phyloP scores from a whole-genome alignment of 495 filamentous ascomycete genomes.

The Aspergillus panamensis region DNA sequence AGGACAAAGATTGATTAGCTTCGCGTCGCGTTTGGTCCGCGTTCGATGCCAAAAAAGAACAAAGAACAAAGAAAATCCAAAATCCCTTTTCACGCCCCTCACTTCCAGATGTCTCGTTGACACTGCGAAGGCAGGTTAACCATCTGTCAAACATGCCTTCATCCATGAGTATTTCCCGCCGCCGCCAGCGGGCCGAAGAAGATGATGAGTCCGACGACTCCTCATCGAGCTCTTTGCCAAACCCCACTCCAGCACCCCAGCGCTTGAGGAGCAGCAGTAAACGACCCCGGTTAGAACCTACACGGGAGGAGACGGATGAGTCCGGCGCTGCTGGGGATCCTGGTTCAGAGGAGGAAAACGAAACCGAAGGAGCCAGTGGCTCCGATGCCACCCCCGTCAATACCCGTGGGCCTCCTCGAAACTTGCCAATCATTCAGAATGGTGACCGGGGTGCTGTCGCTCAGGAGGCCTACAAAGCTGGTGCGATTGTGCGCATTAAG shows the following conservation, averaged over 20 bases:
- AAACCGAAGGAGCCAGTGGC: background rate
- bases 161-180: constrained; percentile 25
- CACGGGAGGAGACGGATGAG: constrained; percentile 14
- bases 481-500: constrained; percentile 84
- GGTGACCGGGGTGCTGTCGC: constrained; percentile 11
- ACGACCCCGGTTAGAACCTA: constrained; percentile 29
- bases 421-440: constrained; percentile 1
- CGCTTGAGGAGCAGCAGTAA: constrained; percentile 28
- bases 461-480: constrained; percentile 58
- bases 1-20: constrained; percentile 12
- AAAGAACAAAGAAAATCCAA: constrained; percentile 12
- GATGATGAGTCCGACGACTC: constrained; percentile 28
- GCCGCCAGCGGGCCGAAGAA: constrained; percentile 29
- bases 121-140: constrained; percentile 5
- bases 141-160: constrained; percentile 30
- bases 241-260: constrained; percentile 23
- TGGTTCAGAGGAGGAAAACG: constrained; percentile 5
- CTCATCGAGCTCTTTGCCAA: constrained; percentile 18
- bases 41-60: background rate
- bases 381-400: background rate
- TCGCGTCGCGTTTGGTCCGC: constrained; percentile 24
- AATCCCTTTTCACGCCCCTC: background rate
- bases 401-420: background rate
- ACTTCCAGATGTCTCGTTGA: constrained; percentile 7
- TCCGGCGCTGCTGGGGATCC: constrained; percentile 12